phyloP scores from a whole-genome alignment of 2,329 filamentous ascomycete genomes.

The Epichloe glyceriae region DNA sequence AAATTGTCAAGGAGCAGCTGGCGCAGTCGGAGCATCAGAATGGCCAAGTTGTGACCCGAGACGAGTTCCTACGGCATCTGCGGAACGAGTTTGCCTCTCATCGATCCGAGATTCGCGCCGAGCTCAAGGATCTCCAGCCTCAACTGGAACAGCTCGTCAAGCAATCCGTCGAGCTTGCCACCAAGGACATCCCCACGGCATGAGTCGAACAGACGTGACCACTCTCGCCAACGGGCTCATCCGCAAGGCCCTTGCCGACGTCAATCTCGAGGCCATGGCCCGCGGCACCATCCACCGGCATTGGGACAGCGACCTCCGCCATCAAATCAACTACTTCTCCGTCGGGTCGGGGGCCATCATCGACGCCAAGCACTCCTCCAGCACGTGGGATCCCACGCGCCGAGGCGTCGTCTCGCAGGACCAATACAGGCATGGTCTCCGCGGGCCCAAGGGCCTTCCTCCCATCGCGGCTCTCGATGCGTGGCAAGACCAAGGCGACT shows the following conservation, averaged over 20 bases:
- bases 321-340: slow-evolving; percentile 63
- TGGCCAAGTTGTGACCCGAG: slow-evolving; percentile 29
- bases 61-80: slow-evolving; percentile 35
- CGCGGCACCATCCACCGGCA: slow-evolving; percentile 32
- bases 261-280: slow-evolving; percentile 34
- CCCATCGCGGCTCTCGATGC: slow-evolving; percentile 43
- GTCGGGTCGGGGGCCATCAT: slow-evolving; percentile 51
- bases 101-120: slow-evolving; percentile 25
- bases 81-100: slow-evolving; percentile 25
- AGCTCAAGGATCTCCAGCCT: slow-evolving; percentile 26
- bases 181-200: slow-evolving; percentile 13
- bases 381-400: slow-evolving; percentile 30
- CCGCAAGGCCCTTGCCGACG: slow-evolving; percentile 28
- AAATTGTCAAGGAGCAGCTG: slow-evolving; percentile 25
- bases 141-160: slow-evolving; percentile 21
- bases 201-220: slow-evolving; percentile 29
- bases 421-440: slow-evolving; percentile 10
- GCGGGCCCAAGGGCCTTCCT: slow-evolving; percentile 13
- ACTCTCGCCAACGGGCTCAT: slow-evolving; percentile 29
- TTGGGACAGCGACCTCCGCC: slow-evolving; percentile 30
- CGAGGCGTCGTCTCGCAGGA: slow-evolving; percentile 7
- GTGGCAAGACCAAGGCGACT: slow-evolving; percentile 74
- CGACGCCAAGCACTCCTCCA: slow-evolving; percentile 47
- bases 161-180: slow-evolving; percentile 17
- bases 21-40: slow-evolving; percentile 12